Percentiles rank a stretch among this genome's conserved stretches.
Conservation (phyloP, 768 basidiomycete genomes). For the Coprinellus micaceus region DNA sequence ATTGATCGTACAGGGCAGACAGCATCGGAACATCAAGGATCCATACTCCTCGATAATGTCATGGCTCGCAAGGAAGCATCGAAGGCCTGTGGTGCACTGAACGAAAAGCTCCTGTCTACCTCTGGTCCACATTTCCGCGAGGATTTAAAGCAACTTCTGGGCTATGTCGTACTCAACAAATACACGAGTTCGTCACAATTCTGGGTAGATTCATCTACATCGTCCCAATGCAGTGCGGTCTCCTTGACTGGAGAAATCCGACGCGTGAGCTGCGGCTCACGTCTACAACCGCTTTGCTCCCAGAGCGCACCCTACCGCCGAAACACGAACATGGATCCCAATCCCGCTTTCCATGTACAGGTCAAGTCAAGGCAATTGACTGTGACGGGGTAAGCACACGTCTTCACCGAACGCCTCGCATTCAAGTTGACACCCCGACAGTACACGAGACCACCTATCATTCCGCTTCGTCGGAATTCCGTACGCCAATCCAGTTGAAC, state of each 20-base stretch:
- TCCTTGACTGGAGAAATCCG: conserved; percentile 14
- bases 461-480: conserved; percentile 54
- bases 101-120: conserved; percentile 19
- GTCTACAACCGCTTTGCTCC: conserved; percentile 25
- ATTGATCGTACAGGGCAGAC: conserved; percentile 17
- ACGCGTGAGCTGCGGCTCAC: conserved; percentile 15
- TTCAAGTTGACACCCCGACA: no score
- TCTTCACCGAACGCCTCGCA: not conserved
- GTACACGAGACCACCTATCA: conserved; percentile 42
- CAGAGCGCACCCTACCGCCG: conserved; percentile 27
- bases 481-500: conserved; percentile 40
- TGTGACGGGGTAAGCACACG: conserved; percentile 19
- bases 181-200: conserved; percentile 2
- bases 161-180: conserved; percentile 10
- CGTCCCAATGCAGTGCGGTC: conserved; percentile 14
- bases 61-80: conserved; percentile 14
- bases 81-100: conserved; percentile 17
- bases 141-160: conserved; percentile 16
- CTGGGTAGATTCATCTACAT: conserved; percentile 15
- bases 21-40: conserved; percentile 18
- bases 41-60: conserved; percentile 17
- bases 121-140: conserved; percentile 17
- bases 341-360: conserved; percentile 21
- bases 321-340: conserved; percentile 21
- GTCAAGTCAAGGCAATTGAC: conserved; percentile 22